Base-by-base conservation (phyloP, 345 rosid species). In the Salix brachista region DNA sequence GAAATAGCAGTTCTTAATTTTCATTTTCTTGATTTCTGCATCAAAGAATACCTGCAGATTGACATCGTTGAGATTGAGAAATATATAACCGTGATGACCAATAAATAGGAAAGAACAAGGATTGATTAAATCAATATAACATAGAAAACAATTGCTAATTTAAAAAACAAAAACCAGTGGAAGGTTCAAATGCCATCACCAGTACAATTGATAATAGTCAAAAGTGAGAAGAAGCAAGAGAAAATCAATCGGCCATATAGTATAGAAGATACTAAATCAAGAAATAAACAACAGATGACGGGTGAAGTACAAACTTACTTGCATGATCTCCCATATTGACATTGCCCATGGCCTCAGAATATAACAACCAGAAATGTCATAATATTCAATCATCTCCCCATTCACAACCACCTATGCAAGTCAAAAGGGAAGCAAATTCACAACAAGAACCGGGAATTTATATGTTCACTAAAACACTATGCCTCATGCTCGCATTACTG, bases 291-390 rank as follows among this genome's bases (percentile, higher is more conserved):
- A 12, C 12, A 48, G 58, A 72, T 14, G 9, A 37, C 30, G 50
- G 32, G 36, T 64, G 3, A n/a, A 2, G 42, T 72, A 23, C 60
- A 34, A 54, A 88, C 94, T 89, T 78, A 93, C 98, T 32, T 93
- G 99, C 95, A 96, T 87, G 82, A 73, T 85, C 84, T 96, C 97
- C 99, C 99, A 96, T 81, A 96, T 89, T 5, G 92, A 77, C 92
- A 96, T 96, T 64, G 99, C 87, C 97, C 99, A 96, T 60, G 98
- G 97, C 92, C 98, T 88, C 78, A 96, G 88, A 75, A 93, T 93
- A 75, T 96, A 96, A 83, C 98, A 93, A 26, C 98, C 99, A 78
- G 99, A 96, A 71, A 92, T 92, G 70, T 96, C 99, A 76, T 93
- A 96, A 84, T 96, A 96, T 67, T 96, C 99, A 0, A 96, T 96